A percentile compares a stretch with the other conserved stretches of the same genome.
Conservation (phyloP, 1,139 yeast species). For the Blastobotrys proliferans region DNA sequence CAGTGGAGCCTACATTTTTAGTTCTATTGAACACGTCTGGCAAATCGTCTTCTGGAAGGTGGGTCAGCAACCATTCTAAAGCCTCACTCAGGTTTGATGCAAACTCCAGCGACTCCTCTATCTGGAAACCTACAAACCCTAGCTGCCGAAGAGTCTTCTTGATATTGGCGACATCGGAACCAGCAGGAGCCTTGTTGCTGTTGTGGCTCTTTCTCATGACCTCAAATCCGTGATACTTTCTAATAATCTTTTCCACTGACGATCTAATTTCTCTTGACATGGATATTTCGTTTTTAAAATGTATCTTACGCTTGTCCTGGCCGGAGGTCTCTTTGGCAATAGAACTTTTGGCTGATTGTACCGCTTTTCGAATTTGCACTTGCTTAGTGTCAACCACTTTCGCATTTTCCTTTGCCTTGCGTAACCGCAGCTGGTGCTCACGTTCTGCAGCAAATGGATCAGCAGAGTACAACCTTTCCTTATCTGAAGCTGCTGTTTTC, state of each 20-base stretch:
- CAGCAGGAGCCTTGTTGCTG: not conserved
- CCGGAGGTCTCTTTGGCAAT: not conserved
- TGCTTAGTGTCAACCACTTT: not conserved
- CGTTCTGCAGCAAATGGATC: slow-evolving; percentile 68
- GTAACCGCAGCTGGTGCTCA: too few species aligned
- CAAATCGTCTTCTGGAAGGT: slow-evolving; percentile 89
- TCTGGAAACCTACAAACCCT: slow-evolving; percentile 70
- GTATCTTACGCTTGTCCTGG: too few species aligned
- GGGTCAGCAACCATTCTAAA: slow-evolving; percentile 78
- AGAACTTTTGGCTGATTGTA: slow-evolving; percentile 6
- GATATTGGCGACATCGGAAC: not conserved
- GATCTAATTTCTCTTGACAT: slow-evolving; percentile 35
- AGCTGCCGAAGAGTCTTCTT: slow-evolving; percentile 37
- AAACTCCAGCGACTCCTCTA: slow-evolving; percentile 65
- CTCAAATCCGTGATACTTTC: slow-evolving; percentile 30
- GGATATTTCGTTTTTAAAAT: slow-evolving; percentile 28
- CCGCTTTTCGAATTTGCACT: slow-evolving; percentile 2
- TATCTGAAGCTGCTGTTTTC: slow-evolving; percentile 17
- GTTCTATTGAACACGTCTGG: slow-evolving; percentile 47
- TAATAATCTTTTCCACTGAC: slow-evolving; percentile 30
- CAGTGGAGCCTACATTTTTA: slow-evolving; percentile 29
- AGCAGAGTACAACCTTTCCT: slow-evolving; percentile 43
- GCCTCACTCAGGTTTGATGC: slow-evolving; percentile 46
- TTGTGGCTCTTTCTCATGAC: not conserved
- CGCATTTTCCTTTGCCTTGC: not conserved